Evolutionary conservation across 2,329 filamentous ascomycete genomes (phyloP).

Genomic region (Claviceps arundinis): DNA sequence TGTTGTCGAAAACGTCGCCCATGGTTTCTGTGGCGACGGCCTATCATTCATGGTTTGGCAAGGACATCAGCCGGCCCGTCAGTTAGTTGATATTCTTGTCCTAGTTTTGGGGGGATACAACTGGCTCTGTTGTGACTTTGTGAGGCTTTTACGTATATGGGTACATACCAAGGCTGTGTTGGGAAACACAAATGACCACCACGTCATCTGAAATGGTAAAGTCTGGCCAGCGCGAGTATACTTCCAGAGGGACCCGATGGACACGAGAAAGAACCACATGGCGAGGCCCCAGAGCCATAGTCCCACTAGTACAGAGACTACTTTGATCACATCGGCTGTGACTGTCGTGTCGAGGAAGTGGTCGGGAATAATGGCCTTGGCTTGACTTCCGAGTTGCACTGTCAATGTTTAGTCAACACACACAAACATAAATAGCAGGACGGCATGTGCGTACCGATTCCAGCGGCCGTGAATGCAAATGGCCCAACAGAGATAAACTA

Average conservation of each 20-base stretch:
- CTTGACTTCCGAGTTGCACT: conserved; percentile 32
- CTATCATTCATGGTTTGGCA: conserved; percentile 8
- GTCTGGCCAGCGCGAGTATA: conserved; percentile 42
- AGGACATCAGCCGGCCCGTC: neutral
- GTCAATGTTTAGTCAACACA: neutral
- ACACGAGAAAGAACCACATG: conserved; percentile 73
- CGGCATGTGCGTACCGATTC: conserved; percentile 15
- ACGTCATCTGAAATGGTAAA: conserved; percentile 72
- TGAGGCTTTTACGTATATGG: neutral
- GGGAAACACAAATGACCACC: conserved; percentile 73
- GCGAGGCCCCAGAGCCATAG: conserved; percentile 78
- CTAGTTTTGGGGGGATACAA: no score
- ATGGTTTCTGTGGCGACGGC: conserved; percentile 62
- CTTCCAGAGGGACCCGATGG: conserved; percentile 61
- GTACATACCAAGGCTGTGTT: conserved; percentile 52
- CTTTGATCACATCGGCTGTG: conserved; percentile 29
- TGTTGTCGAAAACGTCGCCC: conserved; percentile 45
- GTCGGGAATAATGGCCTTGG: conserved; percentile 28
- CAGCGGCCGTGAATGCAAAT: conserved; percentile 42
- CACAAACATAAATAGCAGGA: neutral
- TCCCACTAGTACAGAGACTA: conserved; percentile 46
- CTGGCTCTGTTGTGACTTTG: no score
- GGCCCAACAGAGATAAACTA: conserved; percentile 73
- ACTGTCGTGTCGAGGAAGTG: conserved; percentile 29
- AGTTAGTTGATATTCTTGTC: neutral